A percentile compares a stretch with the other conserved stretches of the same genome.
These are phyloP conservation scores for Tuber indicum DNA, from an alignment of 495 filamentous ascomycete species.

Conservation along the genomic window DNA sequence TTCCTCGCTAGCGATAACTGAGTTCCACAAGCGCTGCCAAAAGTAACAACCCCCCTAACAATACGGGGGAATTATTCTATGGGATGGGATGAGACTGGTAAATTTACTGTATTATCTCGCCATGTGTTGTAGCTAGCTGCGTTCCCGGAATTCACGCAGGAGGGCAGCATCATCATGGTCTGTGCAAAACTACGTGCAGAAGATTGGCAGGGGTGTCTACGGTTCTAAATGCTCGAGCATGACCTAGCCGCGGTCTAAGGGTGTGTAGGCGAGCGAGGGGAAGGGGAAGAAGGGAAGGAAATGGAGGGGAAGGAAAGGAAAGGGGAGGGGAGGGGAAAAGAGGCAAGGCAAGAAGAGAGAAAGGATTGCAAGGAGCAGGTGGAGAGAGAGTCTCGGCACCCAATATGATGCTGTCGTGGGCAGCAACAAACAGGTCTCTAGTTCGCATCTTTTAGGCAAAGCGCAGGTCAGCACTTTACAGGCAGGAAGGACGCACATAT, in stretches of 20 bases:
- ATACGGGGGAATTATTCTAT: conserved; percentile 23
- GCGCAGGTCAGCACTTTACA: conserved; percentile 25
- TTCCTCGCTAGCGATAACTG: neutral
- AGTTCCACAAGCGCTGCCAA: conserved; percentile 14
- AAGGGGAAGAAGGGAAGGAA: neutral
- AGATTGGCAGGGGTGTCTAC: conserved; percentile 29
- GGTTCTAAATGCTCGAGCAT: conserved; percentile 23
- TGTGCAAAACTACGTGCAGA: conserved; percentile 32
- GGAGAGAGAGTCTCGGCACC: conserved; percentile 29
- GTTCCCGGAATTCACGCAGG: conserved; percentile 34
- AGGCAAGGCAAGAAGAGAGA: neutral
- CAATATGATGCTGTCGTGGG: conserved; percentile 29
- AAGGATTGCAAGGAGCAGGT: conserved; percentile 15
- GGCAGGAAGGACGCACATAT: neutral
- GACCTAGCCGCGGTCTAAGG: conserved; percentile 12
- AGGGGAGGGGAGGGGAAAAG: neutral
- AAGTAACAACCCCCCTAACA: conserved; percentile 25
- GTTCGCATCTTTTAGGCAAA: conserved; percentile 23
- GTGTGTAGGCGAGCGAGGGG: neutral
- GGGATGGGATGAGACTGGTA: conserved; percentile 34
- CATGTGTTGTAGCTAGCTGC: conserved; percentile 16
- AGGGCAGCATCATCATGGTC: conserved; percentile 36
- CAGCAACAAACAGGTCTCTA: conserved; percentile 17
- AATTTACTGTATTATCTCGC: conserved; percentile 13
- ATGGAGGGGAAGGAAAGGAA: neutral